These are phyloP conservation scores for Ciborinia camelliae DNA, from an alignment of 2,329 filamentous ascomycete genomes.

Conservation along the genomic window DNA sequence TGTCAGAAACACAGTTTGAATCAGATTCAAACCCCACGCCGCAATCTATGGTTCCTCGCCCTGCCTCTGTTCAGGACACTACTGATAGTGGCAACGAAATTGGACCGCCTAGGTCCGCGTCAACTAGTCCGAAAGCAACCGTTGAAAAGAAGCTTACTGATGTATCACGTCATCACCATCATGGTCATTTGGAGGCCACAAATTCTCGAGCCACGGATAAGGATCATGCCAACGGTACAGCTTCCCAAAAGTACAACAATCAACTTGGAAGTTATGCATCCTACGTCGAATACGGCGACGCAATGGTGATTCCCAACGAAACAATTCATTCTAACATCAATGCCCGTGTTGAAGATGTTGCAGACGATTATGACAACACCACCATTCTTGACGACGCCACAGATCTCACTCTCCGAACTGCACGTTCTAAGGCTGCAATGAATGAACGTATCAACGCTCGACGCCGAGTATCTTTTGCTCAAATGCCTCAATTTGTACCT, in stretches of 20 bases:
- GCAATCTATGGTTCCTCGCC: not conserved
- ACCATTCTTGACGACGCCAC: not conserved
- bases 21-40: not conserved
- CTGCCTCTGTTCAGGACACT: not conserved
- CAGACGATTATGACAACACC: not conserved
- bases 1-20: not conserved
- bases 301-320: not conserved
- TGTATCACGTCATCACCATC: not conserved
- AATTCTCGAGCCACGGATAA: not conserved
- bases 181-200: not conserved
- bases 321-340: not conserved
- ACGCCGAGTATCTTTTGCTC: not conserved
- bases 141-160: not conserved
- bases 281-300: not conserved
- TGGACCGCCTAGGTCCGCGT: not conserved
- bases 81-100: slow-evolving; percentile 12
- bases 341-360: not conserved
- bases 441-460: not conserved
- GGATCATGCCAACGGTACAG: not conserved
- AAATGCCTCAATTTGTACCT: not conserved
- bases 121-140: slow-evolving; percentile 1
- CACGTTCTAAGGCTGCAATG: not conserved
- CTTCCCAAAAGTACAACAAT: not conserved
- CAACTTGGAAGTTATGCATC: not conserved
- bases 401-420: slow-evolving; percentile 8